Evolutionary conservation across 148 eudicot species (phyloP), one percentile per base, ranked within the genome.

Genomic region (Dianthus caryophyllus): DNA sequence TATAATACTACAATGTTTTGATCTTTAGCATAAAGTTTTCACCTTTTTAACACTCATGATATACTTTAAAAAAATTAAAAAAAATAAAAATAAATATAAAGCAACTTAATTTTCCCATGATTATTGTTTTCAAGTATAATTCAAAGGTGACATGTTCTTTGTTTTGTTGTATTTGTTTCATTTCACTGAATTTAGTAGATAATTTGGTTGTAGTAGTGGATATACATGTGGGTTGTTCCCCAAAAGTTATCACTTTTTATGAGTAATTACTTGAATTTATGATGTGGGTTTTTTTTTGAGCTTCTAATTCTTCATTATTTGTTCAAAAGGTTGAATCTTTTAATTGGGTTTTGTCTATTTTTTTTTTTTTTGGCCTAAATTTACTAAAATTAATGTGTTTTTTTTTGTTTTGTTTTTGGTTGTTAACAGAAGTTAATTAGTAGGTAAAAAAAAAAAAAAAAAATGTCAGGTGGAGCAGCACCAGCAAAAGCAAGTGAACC

Each of bases 381-480:
- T n/a, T n/a, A n/a, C n/a, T n/a, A n/a, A n/a, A n/a, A n/a, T n/a
- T n/a, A n/a, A n/a, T n/a, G n/a, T n/a, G n/a, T n/a, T n/a, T n/a
- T n/a, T n/a, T n/a, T n/a, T n/a, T n/a, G n/a, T n/a, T n/a, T n/a
- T n/a, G n/a, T n/a, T n/a, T n/a, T n/a, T n/a, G n/a, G n/a, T n/a
- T n/a, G n/a, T n/a, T n/a, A n/a, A n/a, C n/a, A n/a, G n/a, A n/a
- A n/a, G n/a, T n/a, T n/a, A n/a, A n/a, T n/a, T n/a, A n/a, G n/a
- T n/a, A n/a, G n/a, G n/a, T n/a, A n/a, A n/a, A n/a, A n/a, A n/a
- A n/a, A n/a, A n/a, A 27, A 20, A 26, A 46, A 48, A 80, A 33
- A 38, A 25, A 91, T 91, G 92, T 76, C 88, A 68, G 87, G 87
- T 65, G 85, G 82, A 61, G 88, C 76, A 70, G 85, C 74, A 64